phyloP scores from a whole-genome alignment of 345 rosid species.

The Trapa bicornis region DNA sequence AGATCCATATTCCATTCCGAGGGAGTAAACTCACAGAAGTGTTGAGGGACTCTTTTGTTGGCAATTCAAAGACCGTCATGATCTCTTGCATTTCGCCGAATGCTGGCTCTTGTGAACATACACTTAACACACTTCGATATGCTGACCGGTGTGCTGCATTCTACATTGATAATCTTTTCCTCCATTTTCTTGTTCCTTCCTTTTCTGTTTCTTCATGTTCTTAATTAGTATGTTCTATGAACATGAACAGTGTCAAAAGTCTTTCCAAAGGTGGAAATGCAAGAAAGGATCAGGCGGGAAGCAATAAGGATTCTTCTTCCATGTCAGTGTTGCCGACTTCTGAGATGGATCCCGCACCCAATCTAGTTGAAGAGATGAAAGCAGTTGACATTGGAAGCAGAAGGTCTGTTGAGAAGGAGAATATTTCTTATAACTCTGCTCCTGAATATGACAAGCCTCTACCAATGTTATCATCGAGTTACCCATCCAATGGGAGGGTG shows the following conservation, averaged over 20 bases:
- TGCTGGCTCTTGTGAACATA: constrained; percentile 92
- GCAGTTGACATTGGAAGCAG: constrained; percentile 42
- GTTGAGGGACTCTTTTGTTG: constrained; percentile 91
- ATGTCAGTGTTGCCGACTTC: constrained; percentile 28
- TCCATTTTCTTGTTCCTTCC: background rate
- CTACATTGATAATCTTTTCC: constrained; percentile 4
- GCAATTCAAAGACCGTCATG: constrained; percentile 93
- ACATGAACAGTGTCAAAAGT: constrained; percentile 75
- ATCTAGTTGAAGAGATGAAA: constrained; percentile 42
- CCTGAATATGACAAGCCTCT: background rate
- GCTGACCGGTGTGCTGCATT: constrained; percentile 63
- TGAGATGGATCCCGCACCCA: constrained; percentile 41
- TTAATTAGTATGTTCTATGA: constrained; percentile 1
- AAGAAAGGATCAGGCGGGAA: constrained; percentile 57
- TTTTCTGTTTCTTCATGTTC: background rate
- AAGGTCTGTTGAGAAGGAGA: constrained; percentile 57
- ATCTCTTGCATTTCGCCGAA: constrained; percentile 96
- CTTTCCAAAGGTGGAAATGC: constrained; percentile 77
- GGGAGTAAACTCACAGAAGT: constrained; percentile 98
- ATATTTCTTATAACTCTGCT: constrained; percentile 25
- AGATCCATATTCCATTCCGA: constrained; percentile 88
- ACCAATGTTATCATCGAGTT: constrained; percentile 22
- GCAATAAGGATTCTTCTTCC: constrained; percentile 45
- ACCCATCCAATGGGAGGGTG: constrained; percentile 30
- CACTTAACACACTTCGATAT: constrained; percentile 88